Evolutionary conservation across 768 basidiomycete genomes (phyloP).

Genomic region (Suillus hirtellus): DNA sequence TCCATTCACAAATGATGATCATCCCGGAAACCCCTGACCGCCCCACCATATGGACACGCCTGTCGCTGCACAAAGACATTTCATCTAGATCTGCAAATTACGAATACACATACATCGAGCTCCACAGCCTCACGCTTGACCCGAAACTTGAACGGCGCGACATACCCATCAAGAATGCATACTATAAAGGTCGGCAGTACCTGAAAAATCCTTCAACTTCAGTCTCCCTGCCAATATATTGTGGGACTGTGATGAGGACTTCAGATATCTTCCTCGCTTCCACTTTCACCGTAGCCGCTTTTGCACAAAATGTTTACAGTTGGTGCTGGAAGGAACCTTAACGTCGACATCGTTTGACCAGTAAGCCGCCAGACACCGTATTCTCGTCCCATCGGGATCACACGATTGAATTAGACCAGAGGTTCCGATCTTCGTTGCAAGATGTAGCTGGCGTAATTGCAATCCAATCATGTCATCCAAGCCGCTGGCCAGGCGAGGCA

Average conservation of each 20-base stretch:
- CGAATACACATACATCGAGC: not conserved
- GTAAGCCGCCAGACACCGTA: conserved; percentile 29
- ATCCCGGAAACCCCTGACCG: not conserved
- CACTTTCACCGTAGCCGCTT: conserved; percentile 15
- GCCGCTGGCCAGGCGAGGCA: conserved; percentile 7
- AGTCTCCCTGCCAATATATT: not conserved
- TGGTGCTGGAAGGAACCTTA: conserved; percentile 32
- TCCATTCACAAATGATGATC: not conserved
- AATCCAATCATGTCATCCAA: not conserved
- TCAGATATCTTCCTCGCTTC: not conserved
- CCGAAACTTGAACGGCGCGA: not conserved
- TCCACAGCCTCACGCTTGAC: not conserved
- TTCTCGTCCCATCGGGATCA: not conserved
- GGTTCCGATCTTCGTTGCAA: not conserved
- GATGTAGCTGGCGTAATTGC: conserved; percentile 18
- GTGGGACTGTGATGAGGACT: not conserved
- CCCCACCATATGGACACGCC: not conserved
- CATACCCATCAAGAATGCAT: not conserved
- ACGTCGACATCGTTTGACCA: conserved; percentile 37
- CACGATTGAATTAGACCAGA: not conserved
- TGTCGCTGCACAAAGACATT: not conserved
- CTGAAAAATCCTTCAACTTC: not conserved
- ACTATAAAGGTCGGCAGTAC: not conserved
- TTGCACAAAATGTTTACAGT: conserved; percentile 42
- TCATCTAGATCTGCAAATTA: not conserved